These are phyloP conservation scores for Ustilago sp. DNA, from an alignment of 1,284 basidiomycete genomes.

Conservation along the genomic window DNA sequence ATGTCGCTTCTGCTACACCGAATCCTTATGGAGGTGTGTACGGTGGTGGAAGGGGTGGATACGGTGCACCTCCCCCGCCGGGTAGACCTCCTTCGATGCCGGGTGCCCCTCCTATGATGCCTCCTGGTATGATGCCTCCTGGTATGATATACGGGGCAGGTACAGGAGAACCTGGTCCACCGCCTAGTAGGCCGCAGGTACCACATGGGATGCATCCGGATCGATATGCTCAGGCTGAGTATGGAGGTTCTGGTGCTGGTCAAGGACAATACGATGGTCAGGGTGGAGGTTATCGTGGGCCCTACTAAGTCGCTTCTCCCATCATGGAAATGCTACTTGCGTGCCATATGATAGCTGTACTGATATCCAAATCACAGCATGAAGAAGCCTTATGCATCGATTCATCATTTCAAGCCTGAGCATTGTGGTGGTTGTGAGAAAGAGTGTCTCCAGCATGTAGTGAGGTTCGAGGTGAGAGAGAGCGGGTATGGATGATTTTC, in stretches of 20 bases:
- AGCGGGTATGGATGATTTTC: not conserved
- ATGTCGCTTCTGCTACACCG: constrained; percentile 39
- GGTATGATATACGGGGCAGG: constrained; percentile 25
- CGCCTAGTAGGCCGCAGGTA: constrained; percentile 42
- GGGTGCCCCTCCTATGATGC: constrained; percentile 43
- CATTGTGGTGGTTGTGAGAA: not conserved
- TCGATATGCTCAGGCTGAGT: constrained; percentile 46
- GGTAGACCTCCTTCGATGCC: constrained; percentile 44
- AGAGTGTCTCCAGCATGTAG: not conserved
- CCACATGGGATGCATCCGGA: constrained; percentile 60
- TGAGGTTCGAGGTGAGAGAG: not conserved
- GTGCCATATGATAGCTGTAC: constrained; percentile 2
- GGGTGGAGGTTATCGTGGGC: constrained; percentile 1
- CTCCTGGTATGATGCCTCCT: constrained; percentile 33
- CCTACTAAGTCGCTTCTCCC: not conserved
- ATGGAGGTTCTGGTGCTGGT: constrained; percentile 20
- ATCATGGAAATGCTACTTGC: not conserved
- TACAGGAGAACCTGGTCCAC: constrained; percentile 32
- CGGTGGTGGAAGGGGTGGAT: constrained; percentile 10
- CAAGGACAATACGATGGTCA: constrained; percentile 13
- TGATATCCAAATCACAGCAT: constrained; percentile 5
- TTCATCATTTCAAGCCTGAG: not conserved
- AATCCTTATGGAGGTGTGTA: constrained; percentile 43
- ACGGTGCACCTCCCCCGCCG: constrained; percentile 34
- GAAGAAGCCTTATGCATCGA: not conserved